Percentiles rank a stretch among this genome's conserved stretches.
These are phyloP conservation scores for Candida michaelii DNA, from an alignment of 805 yeast species.

Conservation along the genomic window DNA sequence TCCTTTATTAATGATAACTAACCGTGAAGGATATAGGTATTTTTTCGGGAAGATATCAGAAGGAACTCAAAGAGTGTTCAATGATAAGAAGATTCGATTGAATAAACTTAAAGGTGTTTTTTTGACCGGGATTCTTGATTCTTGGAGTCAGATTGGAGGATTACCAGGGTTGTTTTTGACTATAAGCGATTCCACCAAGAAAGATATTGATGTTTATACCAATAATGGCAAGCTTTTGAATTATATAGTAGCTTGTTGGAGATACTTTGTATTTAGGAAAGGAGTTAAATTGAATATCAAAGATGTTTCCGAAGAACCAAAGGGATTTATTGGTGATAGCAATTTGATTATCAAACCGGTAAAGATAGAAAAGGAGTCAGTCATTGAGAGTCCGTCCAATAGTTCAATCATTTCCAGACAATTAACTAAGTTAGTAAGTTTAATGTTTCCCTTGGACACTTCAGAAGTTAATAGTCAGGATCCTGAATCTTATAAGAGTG, in stretches of 20 bases:
- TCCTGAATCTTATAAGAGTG: conserved; percentile 37
- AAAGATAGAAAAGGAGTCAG: conserved; percentile 18
- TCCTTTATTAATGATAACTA: conserved; percentile 55
- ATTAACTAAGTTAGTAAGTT: conserved; percentile 39
- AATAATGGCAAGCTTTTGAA: conserved; percentile 31
- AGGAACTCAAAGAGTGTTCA: conserved; percentile 77
- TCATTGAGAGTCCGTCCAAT: conserved; percentile 14
- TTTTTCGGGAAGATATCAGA: conserved; percentile 81
- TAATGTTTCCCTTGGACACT: conserved; percentile 60
- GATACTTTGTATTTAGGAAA: conserved; percentile 80
- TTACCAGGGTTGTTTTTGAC: conserved; percentile 87
- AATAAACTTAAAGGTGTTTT: conserved; percentile 65
- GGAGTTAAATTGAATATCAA: conserved; percentile 53
- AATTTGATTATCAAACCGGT: conserved; percentile 41
- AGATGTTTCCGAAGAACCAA: conserved; percentile 21
- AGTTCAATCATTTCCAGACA: conserved; percentile 14
- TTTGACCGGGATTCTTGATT: conserved; percentile 66
- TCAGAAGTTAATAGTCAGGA: conserved; percentile 36
- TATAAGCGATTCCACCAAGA: conserved; percentile 72
- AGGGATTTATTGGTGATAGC: conserved; percentile 35
- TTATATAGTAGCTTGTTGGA: conserved; percentile 75
- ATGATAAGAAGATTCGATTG: conserved; percentile 57
- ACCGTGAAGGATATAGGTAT: conserved; percentile 52
- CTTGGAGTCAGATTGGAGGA: conserved; percentile 87
- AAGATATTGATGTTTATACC: conserved; percentile 53